Percentiles rank a stretch among this genome's conserved stretches.
Conservation (phyloP, 2,329 filamentous ascomycete species). For the Thermomyces lanuginosus region DNA sequence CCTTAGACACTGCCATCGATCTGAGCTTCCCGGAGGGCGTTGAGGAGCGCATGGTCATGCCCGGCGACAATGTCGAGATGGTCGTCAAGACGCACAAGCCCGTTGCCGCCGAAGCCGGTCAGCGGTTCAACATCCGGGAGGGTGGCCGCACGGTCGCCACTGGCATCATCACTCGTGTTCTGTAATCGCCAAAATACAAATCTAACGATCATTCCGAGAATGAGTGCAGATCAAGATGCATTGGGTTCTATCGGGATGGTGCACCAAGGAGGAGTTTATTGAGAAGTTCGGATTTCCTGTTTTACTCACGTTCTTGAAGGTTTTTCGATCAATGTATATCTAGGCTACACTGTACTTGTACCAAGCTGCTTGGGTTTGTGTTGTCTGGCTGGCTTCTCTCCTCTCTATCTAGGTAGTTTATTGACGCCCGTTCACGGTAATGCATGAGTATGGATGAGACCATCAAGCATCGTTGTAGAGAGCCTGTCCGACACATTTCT, state of each 20-base stretch:
- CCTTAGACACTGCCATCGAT: constrained; percentile 47
- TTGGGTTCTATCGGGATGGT: constrained; percentile 5
- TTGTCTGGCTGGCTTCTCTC: too few relatives aligned
- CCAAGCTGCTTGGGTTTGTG: too few relatives aligned
- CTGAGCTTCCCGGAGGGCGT: constrained; percentile 80
- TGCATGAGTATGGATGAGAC: too few relatives aligned
- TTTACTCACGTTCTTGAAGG: constrained; percentile 2
- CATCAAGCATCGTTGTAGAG: too few relatives aligned
- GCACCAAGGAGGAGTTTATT: constrained; percentile 8
- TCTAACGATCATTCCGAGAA: constrained; percentile 3
- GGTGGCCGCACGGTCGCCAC: constrained; percentile 81
- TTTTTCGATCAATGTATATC: constrained; percentile 1
- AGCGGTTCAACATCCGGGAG: constrained; percentile 97
- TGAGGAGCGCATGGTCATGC: constrained; percentile 74
- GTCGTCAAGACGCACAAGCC: constrained; percentile 69
- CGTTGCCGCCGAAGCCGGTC: constrained; percentile 73
- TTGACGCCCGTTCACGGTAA: too few relatives aligned
- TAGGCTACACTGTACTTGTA: neutral
- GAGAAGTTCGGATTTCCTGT: too few relatives aligned
- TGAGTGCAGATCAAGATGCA: constrained; percentile 7
- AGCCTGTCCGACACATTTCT: too few relatives aligned
- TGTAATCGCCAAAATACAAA: constrained; percentile 22
- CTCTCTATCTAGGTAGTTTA: too few relatives aligned
- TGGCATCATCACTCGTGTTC: constrained; percentile 61
- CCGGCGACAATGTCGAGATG: constrained; percentile 98